Evolutionary conservation across 805 yeast genomes (phyloP).

Genomic region (Suhomyces pyralidae): DNA sequence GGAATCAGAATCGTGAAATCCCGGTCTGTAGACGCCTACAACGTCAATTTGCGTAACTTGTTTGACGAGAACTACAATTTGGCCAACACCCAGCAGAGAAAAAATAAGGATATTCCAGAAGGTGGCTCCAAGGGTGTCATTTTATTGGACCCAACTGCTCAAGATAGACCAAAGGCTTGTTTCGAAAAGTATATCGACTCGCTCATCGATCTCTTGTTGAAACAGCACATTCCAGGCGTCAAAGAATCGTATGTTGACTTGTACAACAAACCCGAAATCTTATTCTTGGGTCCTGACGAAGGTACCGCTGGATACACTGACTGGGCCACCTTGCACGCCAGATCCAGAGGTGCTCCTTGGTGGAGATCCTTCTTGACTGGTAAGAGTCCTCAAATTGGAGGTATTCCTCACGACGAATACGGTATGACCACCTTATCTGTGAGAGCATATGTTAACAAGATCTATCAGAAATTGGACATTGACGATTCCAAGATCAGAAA

Average conservation of each 20-base stretch:
- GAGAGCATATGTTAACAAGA: slow-evolving; percentile 83
- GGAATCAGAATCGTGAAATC: slow-evolving; percentile 95
- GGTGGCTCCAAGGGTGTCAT: slow-evolving; percentile 99
- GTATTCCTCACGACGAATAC: slow-evolving; percentile 96
- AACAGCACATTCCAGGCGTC: slow-evolving; percentile 66
- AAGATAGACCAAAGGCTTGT: slow-evolving; percentile 75
- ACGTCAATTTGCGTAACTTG: slow-evolving; percentile 78
- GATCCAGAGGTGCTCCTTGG: slow-evolving; percentile 89
- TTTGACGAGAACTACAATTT: slow-evolving; percentile 96
- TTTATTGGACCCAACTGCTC: slow-evolving; percentile 77
- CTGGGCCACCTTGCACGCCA: slow-evolving; percentile 97
- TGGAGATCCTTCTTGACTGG: slow-evolving; percentile 99
- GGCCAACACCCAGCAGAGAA: slow-evolving; percentile 94
- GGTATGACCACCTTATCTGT: slow-evolving; percentile 98
- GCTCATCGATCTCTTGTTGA: slow-evolving; percentile 77
- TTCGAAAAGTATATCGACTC: slow-evolving; percentile 93
- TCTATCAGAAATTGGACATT: slow-evolving; percentile 74
- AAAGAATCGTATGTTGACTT: slow-evolving; percentile 84
- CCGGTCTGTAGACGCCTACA: slow-evolving; percentile 79
- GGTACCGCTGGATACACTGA: slow-evolving; percentile 94
- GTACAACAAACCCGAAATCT: slow-evolving; percentile 79
- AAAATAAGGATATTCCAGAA: slow-evolving; percentile 97
- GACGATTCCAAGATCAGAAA: slow-evolving; percentile 61
- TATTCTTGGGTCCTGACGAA: slow-evolving; percentile 99
- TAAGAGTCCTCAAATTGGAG: slow-evolving; percentile 86